Percentiles rank a stretch among this genome's conserved stretches.
Conservation (phyloP, 2,329 filamentous ascomycete species). For the Biscogniauxia marginata region DNA sequence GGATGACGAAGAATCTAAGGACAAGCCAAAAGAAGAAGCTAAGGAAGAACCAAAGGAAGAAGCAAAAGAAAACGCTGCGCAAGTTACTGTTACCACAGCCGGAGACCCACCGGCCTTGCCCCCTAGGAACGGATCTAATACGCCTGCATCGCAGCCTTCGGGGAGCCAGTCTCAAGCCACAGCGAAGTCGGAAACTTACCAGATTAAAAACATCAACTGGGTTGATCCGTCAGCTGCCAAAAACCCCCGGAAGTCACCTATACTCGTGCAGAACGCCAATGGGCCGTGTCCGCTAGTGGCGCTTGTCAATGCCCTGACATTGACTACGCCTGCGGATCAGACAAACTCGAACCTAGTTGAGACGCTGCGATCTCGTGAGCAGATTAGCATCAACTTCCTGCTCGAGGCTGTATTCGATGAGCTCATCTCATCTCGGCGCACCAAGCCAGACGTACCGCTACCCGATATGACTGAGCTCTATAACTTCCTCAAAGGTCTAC, state of each 20-base stretch:
- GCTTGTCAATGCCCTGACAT: constrained; percentile 84
- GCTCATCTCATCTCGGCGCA: constrained; percentile 74
- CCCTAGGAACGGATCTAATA: constrained; percentile 31
- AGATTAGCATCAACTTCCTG: constrained; percentile 81
- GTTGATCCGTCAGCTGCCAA: constrained; percentile 60
- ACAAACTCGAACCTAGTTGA: constrained; percentile 72
- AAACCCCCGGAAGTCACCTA: constrained; percentile 75
- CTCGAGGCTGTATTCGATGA: constrained; percentile 92
- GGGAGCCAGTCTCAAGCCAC: constrained; percentile 37
- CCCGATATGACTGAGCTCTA: constrained; percentile 90
- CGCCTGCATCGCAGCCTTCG: constrained; percentile 35
- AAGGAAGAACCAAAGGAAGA: neutral
- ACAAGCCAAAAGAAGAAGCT: constrained; percentile 24
- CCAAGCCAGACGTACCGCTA: constrained; percentile 60
- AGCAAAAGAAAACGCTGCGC: too few relatives aligned
- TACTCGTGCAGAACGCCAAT: constrained; percentile 90
- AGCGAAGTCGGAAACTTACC: constrained; percentile 73
- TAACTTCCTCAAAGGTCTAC: constrained; percentile 79
- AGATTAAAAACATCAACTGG: constrained; percentile 91
- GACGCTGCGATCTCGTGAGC: constrained; percentile 75
- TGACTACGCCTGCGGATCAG: constrained; percentile 69
- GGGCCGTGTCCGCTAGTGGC: constrained; percentile 92
- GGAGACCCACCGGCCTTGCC: constrained; percentile 39
- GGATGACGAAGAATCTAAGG: constrained; percentile 29
- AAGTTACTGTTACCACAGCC: constrained; percentile 2